Percentiles rank a stretch among this genome's conserved stretches.
phyloP scores from a whole-genome alignment of 768 basidiomycete genomes.

The Auriscalpium microsporum region DNA sequence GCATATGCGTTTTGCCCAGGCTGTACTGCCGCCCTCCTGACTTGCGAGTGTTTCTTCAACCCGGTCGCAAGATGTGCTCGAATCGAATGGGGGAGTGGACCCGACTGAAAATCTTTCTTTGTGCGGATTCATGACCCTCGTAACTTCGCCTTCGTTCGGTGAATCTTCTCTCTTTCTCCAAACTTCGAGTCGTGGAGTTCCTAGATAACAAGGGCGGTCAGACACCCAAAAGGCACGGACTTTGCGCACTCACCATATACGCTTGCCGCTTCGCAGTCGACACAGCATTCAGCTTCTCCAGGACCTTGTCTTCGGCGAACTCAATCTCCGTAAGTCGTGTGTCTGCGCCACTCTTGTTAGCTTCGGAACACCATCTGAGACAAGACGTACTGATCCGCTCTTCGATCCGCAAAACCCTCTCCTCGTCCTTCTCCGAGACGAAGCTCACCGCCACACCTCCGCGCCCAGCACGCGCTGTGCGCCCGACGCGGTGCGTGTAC shows the following conservation, averaged over 20 bases:
- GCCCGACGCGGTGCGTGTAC: constrained; percentile 92
- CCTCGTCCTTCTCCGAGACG: constrained; percentile 89
- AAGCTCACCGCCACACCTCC: constrained; percentile 90
- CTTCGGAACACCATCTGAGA: background rate
- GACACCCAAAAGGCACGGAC: background rate
- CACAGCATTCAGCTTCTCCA: constrained; percentile 82
- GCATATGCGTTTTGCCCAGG: no score
- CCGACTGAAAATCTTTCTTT: no score
- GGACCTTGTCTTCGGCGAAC: constrained; percentile 70
- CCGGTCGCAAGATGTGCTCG: no score
- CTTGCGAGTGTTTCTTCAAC: no score
- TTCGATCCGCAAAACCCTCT: constrained; percentile 76
- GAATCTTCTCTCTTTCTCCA: constrained; percentile 80
- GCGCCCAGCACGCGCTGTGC: constrained; percentile 85
- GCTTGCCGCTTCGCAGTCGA: constrained; percentile 89
- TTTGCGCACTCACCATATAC: constrained; percentile 64
- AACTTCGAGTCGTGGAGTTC: constrained; percentile 85
- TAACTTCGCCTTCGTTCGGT: constrained; percentile 45
- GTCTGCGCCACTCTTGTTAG: constrained; percentile 34
- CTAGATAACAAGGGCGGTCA: constrained; percentile 26
- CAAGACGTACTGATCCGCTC: constrained; percentile 66
- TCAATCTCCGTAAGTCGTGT: constrained; percentile 66
- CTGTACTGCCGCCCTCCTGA: no score
- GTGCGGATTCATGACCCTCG: no score
- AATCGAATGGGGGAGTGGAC: no score